Conservation (phyloP, 1,284 basidiomycete genomes). For the Apiotrichum gracile region DNA sequence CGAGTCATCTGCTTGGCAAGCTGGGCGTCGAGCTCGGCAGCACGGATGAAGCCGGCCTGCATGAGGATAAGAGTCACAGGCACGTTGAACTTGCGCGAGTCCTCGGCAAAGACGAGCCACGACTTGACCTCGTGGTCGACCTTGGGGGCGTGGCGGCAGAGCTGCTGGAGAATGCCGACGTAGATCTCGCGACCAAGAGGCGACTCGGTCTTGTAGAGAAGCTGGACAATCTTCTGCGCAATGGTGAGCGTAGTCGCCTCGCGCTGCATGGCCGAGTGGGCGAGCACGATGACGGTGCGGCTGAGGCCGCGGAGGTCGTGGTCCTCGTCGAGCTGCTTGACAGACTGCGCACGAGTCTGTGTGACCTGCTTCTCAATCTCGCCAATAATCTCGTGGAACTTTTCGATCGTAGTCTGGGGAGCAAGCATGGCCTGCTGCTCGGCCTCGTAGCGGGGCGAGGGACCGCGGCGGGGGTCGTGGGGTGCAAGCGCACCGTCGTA, state of each 20-base stretch:
- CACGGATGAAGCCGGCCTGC: constrained; percentile 72
- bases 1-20: constrained; percentile 75
- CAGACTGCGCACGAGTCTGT: constrained; percentile 58
- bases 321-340: constrained; percentile 66
- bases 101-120: constrained; percentile 95
- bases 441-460: constrained; percentile 29
- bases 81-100: constrained; percentile 96
- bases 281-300: constrained; percentile 71
- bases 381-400: constrained; percentile 58
- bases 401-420: constrained; percentile 40
- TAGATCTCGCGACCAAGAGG: constrained; percentile 86
- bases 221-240: constrained; percentile 61
- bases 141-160: constrained; percentile 84
- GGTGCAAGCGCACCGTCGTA: constrained; percentile 6
- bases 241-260: constrained; percentile 83
- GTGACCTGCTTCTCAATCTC: constrained; percentile 74
- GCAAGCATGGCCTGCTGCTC: constrained; percentile 24
- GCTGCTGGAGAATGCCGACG: constrained; percentile 76
- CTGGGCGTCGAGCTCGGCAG: constrained; percentile 79
- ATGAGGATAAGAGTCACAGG: constrained; percentile 86
- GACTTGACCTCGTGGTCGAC: constrained; percentile 95
- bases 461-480: constrained; percentile 23
- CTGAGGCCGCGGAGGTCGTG: constrained; percentile 81
- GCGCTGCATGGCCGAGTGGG: constrained; percentile 68
- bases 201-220: constrained; percentile 73